These are phyloP conservation scores for Brasilioporus rufonigricans DNA, from an alignment of 768 basidiomycete genomes.

Conservation along the genomic window DNA sequence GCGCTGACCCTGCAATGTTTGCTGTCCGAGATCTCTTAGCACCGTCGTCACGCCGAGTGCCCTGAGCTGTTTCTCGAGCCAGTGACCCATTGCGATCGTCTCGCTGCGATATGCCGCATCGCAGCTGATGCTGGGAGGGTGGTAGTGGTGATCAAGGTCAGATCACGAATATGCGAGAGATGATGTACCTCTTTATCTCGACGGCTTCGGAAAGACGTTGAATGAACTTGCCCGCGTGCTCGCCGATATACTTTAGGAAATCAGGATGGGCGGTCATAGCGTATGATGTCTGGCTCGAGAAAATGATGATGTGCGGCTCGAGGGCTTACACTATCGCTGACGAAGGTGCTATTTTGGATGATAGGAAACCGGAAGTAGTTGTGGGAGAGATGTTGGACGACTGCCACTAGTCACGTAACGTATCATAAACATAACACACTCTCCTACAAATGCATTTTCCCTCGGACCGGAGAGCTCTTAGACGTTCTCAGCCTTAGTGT, in stretches of 20 bases:
- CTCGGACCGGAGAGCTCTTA: no score
- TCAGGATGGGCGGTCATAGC: slow-evolving; percentile 35
- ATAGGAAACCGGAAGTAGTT: no score
- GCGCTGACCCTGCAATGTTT: slow-evolving; percentile 67
- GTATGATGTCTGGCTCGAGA: background rate
- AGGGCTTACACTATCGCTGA: no score
- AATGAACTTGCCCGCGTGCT: slow-evolving; percentile 72
- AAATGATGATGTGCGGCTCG: background rate
- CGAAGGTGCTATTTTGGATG: no score
- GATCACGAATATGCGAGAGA: background rate
- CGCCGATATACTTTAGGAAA: slow-evolving; percentile 56
- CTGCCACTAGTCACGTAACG: no score
- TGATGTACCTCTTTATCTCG: slow-evolving; percentile 67
- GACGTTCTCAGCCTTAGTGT: no score
- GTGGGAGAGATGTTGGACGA: no score
- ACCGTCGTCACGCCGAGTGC: slow-evolving; percentile 77
- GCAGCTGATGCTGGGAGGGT: slow-evolving; percentile 54
- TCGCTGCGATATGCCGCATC: slow-evolving; percentile 70
- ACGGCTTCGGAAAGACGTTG: slow-evolving; percentile 78
- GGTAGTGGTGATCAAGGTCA: background rate
- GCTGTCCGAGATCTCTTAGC: slow-evolving; percentile 73
- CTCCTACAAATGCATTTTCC: no score
- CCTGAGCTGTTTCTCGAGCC: slow-evolving; percentile 71
- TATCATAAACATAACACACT: no score
- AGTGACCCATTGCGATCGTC: slow-evolving; percentile 84